A percentile compares a stretch with the other conserved stretches of the same genome.
phyloP scores from a whole-genome alignment of 208 protist genomes.

The Trypanosomatidae sp. region DNA sequence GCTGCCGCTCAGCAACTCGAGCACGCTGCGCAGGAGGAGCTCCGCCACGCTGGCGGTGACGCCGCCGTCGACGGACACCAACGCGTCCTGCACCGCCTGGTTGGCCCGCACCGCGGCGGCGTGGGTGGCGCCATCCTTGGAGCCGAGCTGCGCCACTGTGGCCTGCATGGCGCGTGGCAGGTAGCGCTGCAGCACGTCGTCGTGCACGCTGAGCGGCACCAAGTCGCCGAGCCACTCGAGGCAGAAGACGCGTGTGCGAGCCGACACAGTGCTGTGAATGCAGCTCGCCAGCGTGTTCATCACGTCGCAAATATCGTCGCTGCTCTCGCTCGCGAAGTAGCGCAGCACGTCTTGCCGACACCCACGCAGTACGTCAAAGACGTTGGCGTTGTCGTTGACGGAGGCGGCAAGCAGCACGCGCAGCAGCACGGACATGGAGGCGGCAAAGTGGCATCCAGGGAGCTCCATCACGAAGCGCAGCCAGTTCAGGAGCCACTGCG shows the following conservation, averaged over 20 bases:
- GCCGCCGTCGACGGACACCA: constrained; percentile 12
- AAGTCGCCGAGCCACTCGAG: constrained; percentile 36
- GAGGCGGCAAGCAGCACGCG: constrained; percentile 44
- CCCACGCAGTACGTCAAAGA: constrained; percentile 24
- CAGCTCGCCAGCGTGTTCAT: constrained; percentile 11
- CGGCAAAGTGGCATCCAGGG: constrained; percentile 41
- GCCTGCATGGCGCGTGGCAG: constrained; percentile 19
- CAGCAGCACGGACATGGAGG: constrained; percentile 42
- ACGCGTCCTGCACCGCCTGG: constrained; percentile 20
- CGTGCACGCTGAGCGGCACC: constrained; percentile 10
- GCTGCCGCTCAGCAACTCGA: constrained; percentile 18
- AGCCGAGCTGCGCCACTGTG: constrained; percentile 18
- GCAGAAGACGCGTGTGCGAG: constrained; percentile 27
- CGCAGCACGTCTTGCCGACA: constrained; percentile 18
- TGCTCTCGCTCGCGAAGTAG: constrained; percentile 7
- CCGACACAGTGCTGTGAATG: constrained; percentile 12
- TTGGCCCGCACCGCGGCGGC: constrained; percentile 14
- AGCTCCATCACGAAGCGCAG: constrained; percentile 56
- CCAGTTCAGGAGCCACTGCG: constrained; percentile 68
- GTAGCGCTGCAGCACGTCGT: constrained; percentile 17
- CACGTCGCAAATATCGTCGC: constrained; percentile 17
- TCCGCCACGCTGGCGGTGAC: constrained; percentile 11
- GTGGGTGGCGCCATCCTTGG: constrained; percentile 19
- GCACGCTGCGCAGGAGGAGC: constrained; percentile 11
- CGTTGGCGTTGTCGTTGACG: constrained; percentile 21